Conservation (phyloP, 257 asterid genomes). For the Solanum arcanum region DNA sequence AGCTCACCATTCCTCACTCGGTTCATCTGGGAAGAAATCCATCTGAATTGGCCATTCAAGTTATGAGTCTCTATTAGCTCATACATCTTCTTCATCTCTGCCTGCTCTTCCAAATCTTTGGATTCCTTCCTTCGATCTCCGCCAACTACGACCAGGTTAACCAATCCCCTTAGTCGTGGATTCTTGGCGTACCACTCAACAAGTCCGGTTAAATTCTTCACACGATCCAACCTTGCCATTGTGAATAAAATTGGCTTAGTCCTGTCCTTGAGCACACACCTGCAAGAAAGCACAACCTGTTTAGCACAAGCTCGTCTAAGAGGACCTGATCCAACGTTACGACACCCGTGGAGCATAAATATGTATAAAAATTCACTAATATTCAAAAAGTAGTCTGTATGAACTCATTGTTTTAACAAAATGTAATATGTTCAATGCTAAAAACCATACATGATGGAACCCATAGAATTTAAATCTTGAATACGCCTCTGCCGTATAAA, state of each 20-base stretch:
- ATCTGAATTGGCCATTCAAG: conserved; percentile 79
- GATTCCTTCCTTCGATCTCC: conserved; percentile 90
- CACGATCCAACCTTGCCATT: conserved; percentile 90
- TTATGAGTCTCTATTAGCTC: conserved; percentile 54
- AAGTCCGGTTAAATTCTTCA: conserved; percentile 78
- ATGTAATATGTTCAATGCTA: neutral
- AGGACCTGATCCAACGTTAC: rapidly evolving
- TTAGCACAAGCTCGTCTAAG: neutral
- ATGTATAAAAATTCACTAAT: neutral
- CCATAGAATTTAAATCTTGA: neutral
- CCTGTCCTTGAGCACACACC: conserved; percentile 80
- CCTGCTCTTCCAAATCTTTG: conserved; percentile 89
- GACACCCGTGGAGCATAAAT: neutral
- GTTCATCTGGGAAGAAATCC: conserved; percentile 99
- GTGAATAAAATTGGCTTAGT: conserved; percentile 78
- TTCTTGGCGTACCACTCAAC: conserved; percentile 86
- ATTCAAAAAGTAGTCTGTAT: neutral
- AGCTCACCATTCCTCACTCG: conserved; percentile 91
- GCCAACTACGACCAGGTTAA: conserved; percentile 78
- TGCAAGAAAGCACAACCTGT: neutral
- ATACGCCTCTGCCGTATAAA: neutral
- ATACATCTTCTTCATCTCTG: conserved; percentile 90
- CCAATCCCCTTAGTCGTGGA: conserved; percentile 62
- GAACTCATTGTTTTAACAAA: rapidly evolving
- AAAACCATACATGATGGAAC: neutral